These are phyloP conservation scores for Phytomonas francai DNA, from an alignment of 208 protist genomes.

Conservation along the genomic window DNA sequence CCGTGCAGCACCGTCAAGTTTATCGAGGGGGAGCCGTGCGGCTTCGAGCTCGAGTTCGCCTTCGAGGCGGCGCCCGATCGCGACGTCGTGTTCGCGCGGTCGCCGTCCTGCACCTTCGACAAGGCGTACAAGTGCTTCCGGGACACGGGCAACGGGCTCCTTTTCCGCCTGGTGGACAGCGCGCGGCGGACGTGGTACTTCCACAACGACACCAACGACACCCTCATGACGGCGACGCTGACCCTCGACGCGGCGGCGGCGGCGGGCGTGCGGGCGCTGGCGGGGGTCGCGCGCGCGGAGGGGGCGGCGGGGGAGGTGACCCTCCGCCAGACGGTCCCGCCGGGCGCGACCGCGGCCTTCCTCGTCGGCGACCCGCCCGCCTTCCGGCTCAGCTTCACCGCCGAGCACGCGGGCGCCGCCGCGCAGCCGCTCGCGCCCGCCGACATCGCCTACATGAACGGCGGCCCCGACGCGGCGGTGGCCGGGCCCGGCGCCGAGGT, in stretches of 20 bases:
- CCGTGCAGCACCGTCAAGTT: conserved; percentile 42
- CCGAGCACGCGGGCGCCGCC: conserved; percentile 36
- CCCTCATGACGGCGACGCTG: conserved; percentile 62
- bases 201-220: conserved; percentile 77
- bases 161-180: conserved; percentile 78
- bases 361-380: conserved; percentile 34
- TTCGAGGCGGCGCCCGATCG: conserved; percentile 20
- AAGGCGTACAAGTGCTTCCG: conserved; percentile 73
- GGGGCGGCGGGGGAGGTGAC: conserved; percentile 23
- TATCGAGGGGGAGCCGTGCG: conserved; percentile 34
- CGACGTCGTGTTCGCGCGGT: conserved; percentile 26
- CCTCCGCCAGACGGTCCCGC: conserved; percentile 41
- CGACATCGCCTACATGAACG: conserved; percentile 43
- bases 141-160: conserved; percentile 62
- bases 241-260: conserved; percentile 39
- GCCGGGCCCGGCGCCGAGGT: conserved; percentile 35
- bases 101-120: conserved; percentile 34
- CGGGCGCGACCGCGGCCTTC: conserved; percentile 53
- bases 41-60: conserved; percentile 28
- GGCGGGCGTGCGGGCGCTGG: conserved; percentile 33
- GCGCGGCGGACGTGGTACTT: conserved; percentile 53
- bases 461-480: conserved; percentile 31
- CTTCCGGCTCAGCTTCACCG: conserved; percentile 54
- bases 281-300: too few species aligned
- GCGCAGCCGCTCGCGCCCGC: conserved; percentile 27